phyloP scores from a whole-genome alignment of 257 asterid genomes.

The Linderniella brevidens region DNA sequence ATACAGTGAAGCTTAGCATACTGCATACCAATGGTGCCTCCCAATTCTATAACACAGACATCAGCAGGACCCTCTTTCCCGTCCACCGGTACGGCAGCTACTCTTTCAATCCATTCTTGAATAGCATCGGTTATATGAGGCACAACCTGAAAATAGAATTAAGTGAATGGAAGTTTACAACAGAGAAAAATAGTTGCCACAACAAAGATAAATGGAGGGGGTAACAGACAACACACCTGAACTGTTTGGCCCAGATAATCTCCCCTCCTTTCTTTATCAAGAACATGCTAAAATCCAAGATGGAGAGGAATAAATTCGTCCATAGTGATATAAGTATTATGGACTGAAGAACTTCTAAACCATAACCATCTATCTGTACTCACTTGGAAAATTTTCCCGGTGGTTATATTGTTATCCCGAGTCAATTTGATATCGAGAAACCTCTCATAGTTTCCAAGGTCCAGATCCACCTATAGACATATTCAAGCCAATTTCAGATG shows the following conservation, averaged over 20 bases:
- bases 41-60: slow-evolving; percentile 96
- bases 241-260: slow-evolving; percentile 98
- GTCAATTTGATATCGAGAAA: slow-evolving; percentile 88
- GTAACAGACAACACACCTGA: slow-evolving; percentile 39
- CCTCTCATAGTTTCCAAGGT: slow-evolving; percentile 89
- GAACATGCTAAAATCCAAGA: slow-evolving; percentile 51
- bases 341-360: not conserved
- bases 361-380: slow-evolving; percentile 4
- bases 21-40: slow-evolving; percentile 89
- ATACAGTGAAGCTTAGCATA: not conserved
- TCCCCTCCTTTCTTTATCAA: slow-evolving; percentile 82
- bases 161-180: slow-evolving; percentile 2
- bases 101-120: slow-evolving; percentile 78
- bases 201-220: slow-evolving; percentile 4
- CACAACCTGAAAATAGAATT: slow-evolving; percentile 45
- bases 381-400: slow-evolving; percentile 98
- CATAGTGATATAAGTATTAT: slow-evolving; percentile 7
- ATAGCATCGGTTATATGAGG: slow-evolving; percentile 96
- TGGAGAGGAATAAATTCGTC: slow-evolving; percentile 7
- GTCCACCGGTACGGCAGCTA: slow-evolving; percentile 72
- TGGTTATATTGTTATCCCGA: slow-evolving; percentile 87
- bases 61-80: slow-evolving; percentile 90
- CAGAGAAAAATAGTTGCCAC: not conserved
- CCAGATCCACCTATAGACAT: slow-evolving; percentile 79
- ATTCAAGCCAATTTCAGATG: slow-evolving; percentile 1